Conservation (phyloP, 768 basidiomycete genomes). For the Coprinellus aureogranulatus region DNA sequence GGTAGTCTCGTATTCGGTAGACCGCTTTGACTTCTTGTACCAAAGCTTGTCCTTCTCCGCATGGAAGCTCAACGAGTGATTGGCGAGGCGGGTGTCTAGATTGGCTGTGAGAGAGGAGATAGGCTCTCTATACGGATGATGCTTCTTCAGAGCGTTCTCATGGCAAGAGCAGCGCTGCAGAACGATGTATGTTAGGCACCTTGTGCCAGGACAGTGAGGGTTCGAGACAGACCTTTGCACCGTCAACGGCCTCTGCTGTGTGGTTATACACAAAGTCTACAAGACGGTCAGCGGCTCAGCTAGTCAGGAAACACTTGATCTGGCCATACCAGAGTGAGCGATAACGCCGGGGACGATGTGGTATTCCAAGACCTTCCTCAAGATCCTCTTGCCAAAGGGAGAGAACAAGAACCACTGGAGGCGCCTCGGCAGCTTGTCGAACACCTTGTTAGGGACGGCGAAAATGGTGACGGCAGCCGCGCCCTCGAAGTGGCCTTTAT, state of each 20-base stretch:
- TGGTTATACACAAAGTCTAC: constrained; percentile 32
- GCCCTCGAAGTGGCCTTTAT: constrained; percentile 42
- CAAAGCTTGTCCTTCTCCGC: constrained; percentile 46
- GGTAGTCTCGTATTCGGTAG: constrained; percentile 30
- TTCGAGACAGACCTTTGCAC: background rate
- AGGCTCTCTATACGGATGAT: constrained; percentile 20
- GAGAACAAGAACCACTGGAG: constrained; percentile 59
- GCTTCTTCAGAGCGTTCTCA: background rate
- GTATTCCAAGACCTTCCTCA: constrained; percentile 57
- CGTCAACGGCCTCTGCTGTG: constrained; percentile 10
- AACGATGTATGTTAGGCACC: background rate
- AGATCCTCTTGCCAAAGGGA: constrained; percentile 47
- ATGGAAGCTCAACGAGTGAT: constrained; percentile 44
- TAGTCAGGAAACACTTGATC: background rate
- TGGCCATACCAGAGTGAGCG: constrained; percentile 46
- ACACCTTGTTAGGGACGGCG: constrained; percentile 53
- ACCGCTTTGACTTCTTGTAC: constrained; percentile 21
- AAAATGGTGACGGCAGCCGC: constrained; percentile 49
- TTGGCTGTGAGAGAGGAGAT: constrained; percentile 34
- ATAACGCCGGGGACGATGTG: constrained; percentile 52
- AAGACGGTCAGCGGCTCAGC: background rate
- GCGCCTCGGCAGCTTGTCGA: constrained; percentile 45
- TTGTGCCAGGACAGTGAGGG: background rate
- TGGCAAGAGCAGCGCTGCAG: background rate
- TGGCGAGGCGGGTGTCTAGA: constrained; percentile 40